Conservation (phyloP, 2,329 filamentous ascomycete species). For the Fusarium sororula region DNA sequence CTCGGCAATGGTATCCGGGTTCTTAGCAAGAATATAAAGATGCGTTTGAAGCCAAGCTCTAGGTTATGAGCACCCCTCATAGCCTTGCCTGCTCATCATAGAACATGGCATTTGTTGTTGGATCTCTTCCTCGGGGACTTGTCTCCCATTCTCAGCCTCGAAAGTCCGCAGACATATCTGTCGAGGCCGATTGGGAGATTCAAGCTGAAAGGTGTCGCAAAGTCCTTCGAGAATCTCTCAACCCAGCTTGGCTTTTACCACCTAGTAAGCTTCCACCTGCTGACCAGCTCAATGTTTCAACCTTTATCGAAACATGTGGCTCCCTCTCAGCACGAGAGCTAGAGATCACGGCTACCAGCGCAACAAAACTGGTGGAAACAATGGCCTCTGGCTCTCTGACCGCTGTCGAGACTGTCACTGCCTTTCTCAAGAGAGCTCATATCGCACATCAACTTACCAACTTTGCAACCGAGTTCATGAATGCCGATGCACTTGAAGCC, state of each 20-base stretch:
- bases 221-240: not conserved
- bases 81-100: not conserved
- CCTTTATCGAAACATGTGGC: not conserved
- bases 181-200: rapidly evolving
- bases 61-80: not conserved
- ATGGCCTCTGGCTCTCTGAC: not conserved
- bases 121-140: not conserved
- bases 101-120: rapidly evolving
- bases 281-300: not conserved
- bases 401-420: not conserved
- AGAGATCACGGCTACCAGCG: not conserved
- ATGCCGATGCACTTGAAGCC: rapidly evolving
- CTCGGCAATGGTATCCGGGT: not conserved
- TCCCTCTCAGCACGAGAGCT: not conserved
- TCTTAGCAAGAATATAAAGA: not conserved
- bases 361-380: not conserved
- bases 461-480: not conserved
- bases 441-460: not conserved
- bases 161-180: not conserved
- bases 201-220: not conserved
- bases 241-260: not conserved
- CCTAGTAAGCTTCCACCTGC: not conserved
- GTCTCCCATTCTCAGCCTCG: not conserved
- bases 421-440: not conserved
- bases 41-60: not conserved